phyloP scores from a whole-genome alignment of 805 yeast genomes.

The Ogataea saltuana region DNA sequence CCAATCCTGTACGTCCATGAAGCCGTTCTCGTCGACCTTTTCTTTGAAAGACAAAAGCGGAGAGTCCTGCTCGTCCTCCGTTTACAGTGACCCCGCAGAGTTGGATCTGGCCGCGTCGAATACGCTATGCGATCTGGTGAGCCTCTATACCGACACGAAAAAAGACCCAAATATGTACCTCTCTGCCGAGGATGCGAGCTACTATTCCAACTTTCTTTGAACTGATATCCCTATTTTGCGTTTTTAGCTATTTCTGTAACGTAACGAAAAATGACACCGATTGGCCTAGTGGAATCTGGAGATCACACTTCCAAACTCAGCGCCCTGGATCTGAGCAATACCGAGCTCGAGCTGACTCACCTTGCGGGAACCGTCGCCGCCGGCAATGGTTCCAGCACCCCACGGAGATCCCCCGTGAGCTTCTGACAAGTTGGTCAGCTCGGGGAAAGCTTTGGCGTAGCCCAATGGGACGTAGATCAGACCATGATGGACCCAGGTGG shows the following conservation, averaged over 20 bases:
- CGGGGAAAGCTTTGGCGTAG: slow-evolving; percentile 56
- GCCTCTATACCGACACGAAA: neutral
- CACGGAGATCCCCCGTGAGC: slow-evolving; percentile 82
- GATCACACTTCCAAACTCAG: slow-evolving; percentile 53
- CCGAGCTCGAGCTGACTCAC: slow-evolving; percentile 64
- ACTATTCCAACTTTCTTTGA: slow-evolving; percentile 3
- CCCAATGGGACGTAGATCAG: slow-evolving; percentile 77
- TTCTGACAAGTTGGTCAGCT: slow-evolving; percentile 58
- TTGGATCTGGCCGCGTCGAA: neutral
- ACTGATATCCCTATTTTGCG: too few relatives aligned
- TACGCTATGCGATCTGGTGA: neutral
- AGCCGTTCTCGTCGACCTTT: too few relatives aligned
- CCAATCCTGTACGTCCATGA: too few relatives aligned
- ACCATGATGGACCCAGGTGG: slow-evolving; percentile 74
- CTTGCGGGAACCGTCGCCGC: slow-evolving; percentile 71
- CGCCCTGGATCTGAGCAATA: slow-evolving; percentile 69
- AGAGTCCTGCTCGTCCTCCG: neutral
- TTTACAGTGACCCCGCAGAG: neutral
- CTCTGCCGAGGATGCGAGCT: neutral
- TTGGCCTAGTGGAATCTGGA: slow-evolving; percentile 32
- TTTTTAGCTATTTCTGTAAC: neutral
- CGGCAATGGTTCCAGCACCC: slow-evolving; percentile 85
- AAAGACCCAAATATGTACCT: neutral
- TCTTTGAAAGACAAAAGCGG: neutral
- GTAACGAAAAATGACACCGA: too few relatives aligned